Base-by-base conservation (phyloP, 1,284 basidiomycete genomes). In the Agaricales sp. region DNA sequence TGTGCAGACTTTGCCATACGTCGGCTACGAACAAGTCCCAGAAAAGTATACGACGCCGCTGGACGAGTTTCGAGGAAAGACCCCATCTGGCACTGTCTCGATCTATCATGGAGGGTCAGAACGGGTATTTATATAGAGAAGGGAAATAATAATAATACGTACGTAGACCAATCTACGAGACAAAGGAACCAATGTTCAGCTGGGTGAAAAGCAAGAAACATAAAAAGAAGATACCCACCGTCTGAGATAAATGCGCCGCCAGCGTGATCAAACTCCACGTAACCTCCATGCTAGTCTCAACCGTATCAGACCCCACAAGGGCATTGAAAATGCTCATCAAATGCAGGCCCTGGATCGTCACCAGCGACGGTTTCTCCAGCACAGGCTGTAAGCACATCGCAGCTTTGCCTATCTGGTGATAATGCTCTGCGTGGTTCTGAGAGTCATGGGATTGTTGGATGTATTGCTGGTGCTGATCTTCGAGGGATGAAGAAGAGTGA, bases 301-400 rank as follows among this genome's bases (percentile, higher is more conserved):
- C 60, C 30, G 63, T 51, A 53, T 69, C 67, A 54, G 64, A 66
- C 47, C 66, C 64, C 51, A 64, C 67, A 64, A 81, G 71, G 6
- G 72, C 70, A 50, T 74, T 74, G 56, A 77, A 78, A 20, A 73
- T 68, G 56, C 71, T 74, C 61, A 74, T 63, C 56, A 82, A 59
- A 59, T 82, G 78, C 50, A 87, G 61, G 3, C 75, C 63, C 59
- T 84, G 80, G 46, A 85, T 75, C 30, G 80, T 82, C 48, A 77
- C 76, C 43, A 82, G 64, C 4, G 76, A 77, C 4, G 83, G 80
- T 51, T 82, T 79, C 61, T 83, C 81, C 46, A 83, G 63, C 20
- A 82, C 69, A 1, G 80, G 69, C 45, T 78, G 77, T 30, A 84
- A 64, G 49, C 74, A 73, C 20, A 85, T 59, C 1, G 80, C 78